These are phyloP conservation scores for Entoloma clypeatum DNA, from an alignment of 1,284 basidiomycete species.

Conservation along the genomic window DNA sequence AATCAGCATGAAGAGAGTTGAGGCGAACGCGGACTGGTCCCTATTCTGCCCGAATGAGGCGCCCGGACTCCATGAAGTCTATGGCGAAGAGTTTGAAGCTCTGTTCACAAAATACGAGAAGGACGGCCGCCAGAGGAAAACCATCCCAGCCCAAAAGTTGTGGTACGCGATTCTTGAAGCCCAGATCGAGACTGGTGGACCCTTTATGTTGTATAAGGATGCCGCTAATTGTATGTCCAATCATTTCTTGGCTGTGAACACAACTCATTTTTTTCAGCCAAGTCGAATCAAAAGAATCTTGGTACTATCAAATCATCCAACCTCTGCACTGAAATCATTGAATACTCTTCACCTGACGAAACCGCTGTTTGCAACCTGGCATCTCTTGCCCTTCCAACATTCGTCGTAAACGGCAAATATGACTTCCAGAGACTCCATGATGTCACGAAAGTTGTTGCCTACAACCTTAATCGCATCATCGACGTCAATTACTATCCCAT, in stretches of 20 bases:
- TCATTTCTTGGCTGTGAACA: constrained; percentile 1
- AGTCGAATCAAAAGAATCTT: constrained; percentile 98
- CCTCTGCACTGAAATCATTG: constrained; percentile 98
- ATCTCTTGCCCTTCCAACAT: constrained; percentile 92
- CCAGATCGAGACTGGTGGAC: constrained; percentile 97
- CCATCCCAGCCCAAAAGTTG: constrained; percentile 94
- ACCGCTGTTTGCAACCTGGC: constrained; percentile 99
- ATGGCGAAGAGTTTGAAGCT: constrained; percentile 89
- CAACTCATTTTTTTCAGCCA: constrained; percentile 45
- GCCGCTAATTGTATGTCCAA: constrained; percentile 66
- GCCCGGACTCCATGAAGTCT: constrained; percentile 86
- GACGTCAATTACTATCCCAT: constrained; percentile 95
- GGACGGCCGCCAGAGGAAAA: constrained; percentile 86
- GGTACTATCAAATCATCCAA: constrained; percentile 99
- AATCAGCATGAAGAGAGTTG: constrained; percentile 91
- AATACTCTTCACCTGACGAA: constrained; percentile 97
- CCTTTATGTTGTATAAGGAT: constrained; percentile 99
- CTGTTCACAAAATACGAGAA: constrained; percentile 90
- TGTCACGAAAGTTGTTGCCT: constrained; percentile 88
- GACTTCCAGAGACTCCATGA: constrained; percentile 96
- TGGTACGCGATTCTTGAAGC: constrained; percentile 98
- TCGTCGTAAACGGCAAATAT: constrained; percentile 72
- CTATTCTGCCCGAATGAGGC: constrained; percentile 99
- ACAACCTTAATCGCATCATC: constrained; percentile 94
- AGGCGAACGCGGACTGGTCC: constrained; percentile 87